phyloP scores from a whole-genome alignment of 139 green algal species.

The Pedinophyceae sp. region DNA sequence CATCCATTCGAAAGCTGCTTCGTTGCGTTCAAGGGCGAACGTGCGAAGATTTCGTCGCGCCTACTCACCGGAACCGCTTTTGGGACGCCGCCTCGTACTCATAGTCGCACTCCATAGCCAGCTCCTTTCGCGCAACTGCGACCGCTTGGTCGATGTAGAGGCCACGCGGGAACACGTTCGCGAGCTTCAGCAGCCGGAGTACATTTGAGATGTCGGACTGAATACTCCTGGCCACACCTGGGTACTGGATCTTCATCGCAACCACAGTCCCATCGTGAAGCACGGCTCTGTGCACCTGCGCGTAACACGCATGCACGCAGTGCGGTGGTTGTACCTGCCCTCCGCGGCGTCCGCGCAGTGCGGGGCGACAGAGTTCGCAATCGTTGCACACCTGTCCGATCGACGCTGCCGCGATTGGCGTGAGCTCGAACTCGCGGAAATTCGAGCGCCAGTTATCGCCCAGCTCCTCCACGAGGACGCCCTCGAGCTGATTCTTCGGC shows the following conservation, averaged over 20 bases:
- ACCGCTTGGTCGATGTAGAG: slow-evolving; percentile 76
- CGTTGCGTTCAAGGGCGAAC: background rate
- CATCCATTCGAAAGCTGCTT: background rate
- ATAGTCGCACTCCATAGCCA: slow-evolving; percentile 90
- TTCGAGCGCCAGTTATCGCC: slow-evolving; percentile 44
- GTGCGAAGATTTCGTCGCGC: background rate
- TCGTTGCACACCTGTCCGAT: slow-evolving; percentile 46
- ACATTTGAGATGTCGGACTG: slow-evolving; percentile 89
- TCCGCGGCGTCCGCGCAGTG: background rate
- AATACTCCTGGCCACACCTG: slow-evolving; percentile 77
- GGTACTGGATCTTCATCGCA: slow-evolving; percentile 87
- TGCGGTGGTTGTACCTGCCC: too few species aligned
- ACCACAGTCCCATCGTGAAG: slow-evolving; percentile 51
- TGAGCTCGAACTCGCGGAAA: slow-evolving; percentile 54
- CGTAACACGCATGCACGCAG: background rate
- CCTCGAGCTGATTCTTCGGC: slow-evolving; percentile 70
- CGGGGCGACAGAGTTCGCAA: background rate
- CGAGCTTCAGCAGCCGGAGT: slow-evolving; percentile 60
- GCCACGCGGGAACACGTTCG: slow-evolving; percentile 69
- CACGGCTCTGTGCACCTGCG: slow-evolving; percentile 58
- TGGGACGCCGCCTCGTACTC: slow-evolving; percentile 31
- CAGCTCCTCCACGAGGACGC: slow-evolving; percentile 51
- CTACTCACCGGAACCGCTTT: background rate
- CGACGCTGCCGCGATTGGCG: slow-evolving; percentile 69
- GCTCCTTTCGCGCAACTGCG: slow-evolving; percentile 59